Base-by-base conservation (phyloP, 176 grass and related monocot species). In the Avena sativa region DNA sequence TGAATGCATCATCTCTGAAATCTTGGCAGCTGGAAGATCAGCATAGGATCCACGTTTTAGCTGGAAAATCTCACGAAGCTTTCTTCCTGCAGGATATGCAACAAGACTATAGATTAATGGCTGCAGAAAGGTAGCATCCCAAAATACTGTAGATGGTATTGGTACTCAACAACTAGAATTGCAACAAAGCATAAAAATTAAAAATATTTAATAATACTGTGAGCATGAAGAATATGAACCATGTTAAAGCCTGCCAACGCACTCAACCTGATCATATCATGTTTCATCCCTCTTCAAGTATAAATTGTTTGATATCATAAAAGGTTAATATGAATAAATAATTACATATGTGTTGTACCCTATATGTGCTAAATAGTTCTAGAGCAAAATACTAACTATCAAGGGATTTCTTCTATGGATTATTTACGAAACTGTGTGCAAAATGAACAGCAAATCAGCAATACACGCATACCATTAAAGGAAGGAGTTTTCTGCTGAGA, bases 1-100 rank as follows among this genome's bases (percentile, higher is more conserved):
- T 48, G 90, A 96, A 85, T 94, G 94, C 94, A 93, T 99, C 92
- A 99, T 99, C 81, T 99, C 97, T 80, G 92, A 96, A 94, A 99
- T 94, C 76, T 92, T 99, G 85, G 83, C 89, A 59, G 92, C 92
- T 9, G 94, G 89, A 89, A 94, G 89, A 75, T 96, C 87, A 81
- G 94, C 91, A 81, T 93, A 99, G 86, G 90, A 91, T 62, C 97
- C 94, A 4, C 71, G 83, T 86, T 88, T 99, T 87, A 91, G 78
- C 78, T 96, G 97, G 23, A 99, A 96, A 90, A 94, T 83, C 61
- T 99, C 97, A 23, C 91, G 78, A 81, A 96, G 90, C 85, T 94
- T 96, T 83, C 86, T 82, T 46, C 97, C 94, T 90, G 80, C 60
- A 81, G 59, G 26, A 68, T 12, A 85, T 12, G 55, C 38, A 77